These are phyloP conservation scores for Citrus sp. DNA, from an alignment of 345 rosid species.

Conservation along the genomic window DNA sequence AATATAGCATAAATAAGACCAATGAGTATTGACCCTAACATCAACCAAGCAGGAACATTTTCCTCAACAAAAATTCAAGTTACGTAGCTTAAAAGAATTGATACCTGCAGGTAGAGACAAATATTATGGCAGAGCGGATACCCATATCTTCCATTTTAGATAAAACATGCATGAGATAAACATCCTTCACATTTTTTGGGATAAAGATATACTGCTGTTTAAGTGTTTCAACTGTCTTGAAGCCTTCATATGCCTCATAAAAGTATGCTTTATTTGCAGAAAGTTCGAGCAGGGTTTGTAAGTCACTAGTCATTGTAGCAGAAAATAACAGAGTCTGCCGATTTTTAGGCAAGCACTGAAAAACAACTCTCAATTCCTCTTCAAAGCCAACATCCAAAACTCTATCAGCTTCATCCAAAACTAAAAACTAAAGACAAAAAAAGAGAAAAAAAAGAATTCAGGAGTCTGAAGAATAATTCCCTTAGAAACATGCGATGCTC, in stretches of 20 bases:
- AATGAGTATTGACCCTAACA: background rate
- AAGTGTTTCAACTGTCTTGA: conserved; percentile 85
- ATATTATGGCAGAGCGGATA: conserved; percentile 84
- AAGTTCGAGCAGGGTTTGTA: conserved; percentile 64
- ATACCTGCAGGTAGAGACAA: conserved; percentile 96
- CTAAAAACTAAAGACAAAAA: conserved; percentile 55
- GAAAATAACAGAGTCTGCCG: conserved; percentile 89
- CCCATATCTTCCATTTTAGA: conserved; percentile 85
- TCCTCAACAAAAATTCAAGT: background rate
- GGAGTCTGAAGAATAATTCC: background rate
- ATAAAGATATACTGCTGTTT: conserved; percentile 71
- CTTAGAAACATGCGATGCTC: background rate
- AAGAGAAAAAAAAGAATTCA: background rate
- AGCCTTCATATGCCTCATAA: conserved; percentile 93
- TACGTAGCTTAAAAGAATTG: conserved; percentile 1
- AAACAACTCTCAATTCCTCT: conserved; percentile 68
- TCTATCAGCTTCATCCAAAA: conserved; percentile 96
- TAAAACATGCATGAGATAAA: conserved; percentile 69
- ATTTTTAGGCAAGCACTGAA: conserved; percentile 67
- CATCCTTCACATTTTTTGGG: conserved; percentile 80
- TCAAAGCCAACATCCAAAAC: conserved; percentile 95
- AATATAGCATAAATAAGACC: background rate
- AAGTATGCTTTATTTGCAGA: conserved; percentile 88
- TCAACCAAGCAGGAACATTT: background rate
- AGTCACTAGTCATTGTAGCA: conserved; percentile 86